Percentiles rank a stretch among this genome's conserved stretches.
These are phyloP conservation scores for Fusarium verrucosum DNA, from an alignment of 2,329 filamentous ascomycete species.

Conservation along the genomic window DNA sequence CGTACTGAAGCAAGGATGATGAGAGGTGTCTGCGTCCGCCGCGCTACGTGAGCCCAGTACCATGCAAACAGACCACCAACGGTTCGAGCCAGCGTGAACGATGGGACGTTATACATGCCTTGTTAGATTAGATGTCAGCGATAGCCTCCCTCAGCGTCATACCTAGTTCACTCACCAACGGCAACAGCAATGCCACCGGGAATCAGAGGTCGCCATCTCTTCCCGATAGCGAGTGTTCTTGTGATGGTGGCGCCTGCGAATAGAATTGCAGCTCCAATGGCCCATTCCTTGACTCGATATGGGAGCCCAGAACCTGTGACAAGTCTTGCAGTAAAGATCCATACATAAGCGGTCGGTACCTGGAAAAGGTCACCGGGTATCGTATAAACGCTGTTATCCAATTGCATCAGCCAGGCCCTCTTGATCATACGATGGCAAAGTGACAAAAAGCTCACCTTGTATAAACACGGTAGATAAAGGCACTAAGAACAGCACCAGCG, in stretches of 20 bases:
- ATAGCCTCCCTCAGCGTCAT: not conserved
- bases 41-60: conserved; percentile 73
- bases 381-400: conserved; percentile 73
- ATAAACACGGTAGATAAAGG: conserved; percentile 88
- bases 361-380: conserved; percentile 92
- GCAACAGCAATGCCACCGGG: conserved; percentile 96
- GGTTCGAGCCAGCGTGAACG: conserved; percentile 89
- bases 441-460: conserved; percentile 59
- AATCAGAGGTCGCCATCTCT: conserved; percentile 76
- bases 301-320: conserved; percentile 92
- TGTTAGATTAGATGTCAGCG: conserved; percentile 21
- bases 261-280: conserved; percentile 75
- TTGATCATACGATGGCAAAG: not conserved
- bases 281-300: conserved; percentile 82
- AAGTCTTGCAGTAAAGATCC: conserved; percentile 94
- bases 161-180: conserved; percentile 66
- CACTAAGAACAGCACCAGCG: conserved; percentile 85
- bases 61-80: conserved; percentile 79
- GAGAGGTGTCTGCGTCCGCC: conserved; percentile 73
- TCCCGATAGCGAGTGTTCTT: conserved; percentile 67
- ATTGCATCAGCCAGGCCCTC: conserved; percentile 5
- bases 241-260: conserved; percentile 77
- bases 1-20: conserved; percentile 83
- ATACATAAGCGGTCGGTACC: conserved; percentile 93
- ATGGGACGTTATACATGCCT: conserved; percentile 98